Evolutionary conservation across 306 rosid genomes (phyloP), one percentile per base, ranked within the genome.

Genomic region (Castanea crenata): DNA sequence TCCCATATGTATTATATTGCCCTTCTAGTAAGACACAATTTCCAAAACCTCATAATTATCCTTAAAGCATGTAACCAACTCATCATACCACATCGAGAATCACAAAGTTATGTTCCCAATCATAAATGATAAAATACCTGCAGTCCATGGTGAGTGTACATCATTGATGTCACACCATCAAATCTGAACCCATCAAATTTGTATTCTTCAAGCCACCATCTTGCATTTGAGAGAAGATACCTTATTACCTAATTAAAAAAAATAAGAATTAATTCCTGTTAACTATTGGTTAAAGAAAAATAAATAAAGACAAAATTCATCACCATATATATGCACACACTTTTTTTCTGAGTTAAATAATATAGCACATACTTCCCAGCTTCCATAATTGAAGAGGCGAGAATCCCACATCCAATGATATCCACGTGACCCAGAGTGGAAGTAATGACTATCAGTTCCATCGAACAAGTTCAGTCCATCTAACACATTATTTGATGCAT

Each of bases 361-460:
- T 77, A 81, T 71, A 77, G 69, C 64, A 76, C 93, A 71, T 89
- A 96, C 99, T 92, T 96, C 99, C 99, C 99, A 96, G 87, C 94
- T 93, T 90, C 98, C 99, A 83, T 96, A 96, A 83, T 96, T 96
- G 76, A 96, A 96, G 87, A 96, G 96, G 76, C 99, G 99, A 88
- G 99, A 96, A 76, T 96, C 99, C 99, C 99, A 96, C 96, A 96
- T 90, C 99, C 99, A 96, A 81, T 96, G 99, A 88, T 96, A 89
- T 79, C 99, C 99, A 29, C 96, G 97, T 61, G 98, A 79, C 55
- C 99, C 99, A 82, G 98, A 80, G 89, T 96, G 96, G 87, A 96
- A 96, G 79, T 96, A 96, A 71, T 93, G 99, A 81, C 88, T 19
- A 85, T 93, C 98, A 64, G 99, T 93, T 84, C 99, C 99, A 84